Percentiles rank a stretch among this genome's conserved stretches.
These are phyloP conservation scores for Agrocybe chaxingu DNA, from an alignment of 768 basidiomycete species.

Conservation along the genomic window DNA sequence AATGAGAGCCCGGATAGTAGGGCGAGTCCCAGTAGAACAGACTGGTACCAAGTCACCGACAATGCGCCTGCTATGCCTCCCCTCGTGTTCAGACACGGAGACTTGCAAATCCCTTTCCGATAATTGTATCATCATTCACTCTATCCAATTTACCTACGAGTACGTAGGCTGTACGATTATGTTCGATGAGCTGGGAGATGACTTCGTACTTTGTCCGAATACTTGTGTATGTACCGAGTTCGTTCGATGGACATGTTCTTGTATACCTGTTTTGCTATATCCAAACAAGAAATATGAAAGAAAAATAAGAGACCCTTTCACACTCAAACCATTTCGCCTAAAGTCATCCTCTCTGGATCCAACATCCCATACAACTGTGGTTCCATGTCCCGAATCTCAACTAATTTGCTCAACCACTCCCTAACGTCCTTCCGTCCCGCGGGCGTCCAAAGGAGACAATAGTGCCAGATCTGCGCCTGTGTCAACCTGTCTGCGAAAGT, in stretches of 20 bases:
- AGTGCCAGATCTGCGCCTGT: no score
- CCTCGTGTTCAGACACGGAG: not conserved
- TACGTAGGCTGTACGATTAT: not conserved
- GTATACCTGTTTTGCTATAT: no score
- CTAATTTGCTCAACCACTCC: slow-evolving; percentile 5
- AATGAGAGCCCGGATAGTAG: no score
- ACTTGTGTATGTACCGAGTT: no score
- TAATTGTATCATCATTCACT: not conserved
- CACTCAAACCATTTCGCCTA: not conserved
- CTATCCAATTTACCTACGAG: not conserved
- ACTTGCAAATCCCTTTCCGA: not conserved
- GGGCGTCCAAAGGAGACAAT: not conserved
- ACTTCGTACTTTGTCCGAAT: no score
- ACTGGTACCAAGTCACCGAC: not conserved
- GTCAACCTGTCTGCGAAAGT: not conserved
- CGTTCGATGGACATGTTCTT: no score
- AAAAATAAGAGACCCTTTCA: not conserved
- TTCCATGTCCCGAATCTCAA: not conserved
- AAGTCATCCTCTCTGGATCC: not conserved
- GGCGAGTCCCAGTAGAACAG: not conserved
- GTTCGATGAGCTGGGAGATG: no score
- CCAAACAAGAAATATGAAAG: no score
- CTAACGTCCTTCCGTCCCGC: slow-evolving; percentile 4
- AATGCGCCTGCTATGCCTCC: not conserved
- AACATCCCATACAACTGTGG: not conserved